A percentile compares a stretch with the other conserved stretches of the same genome.
These are phyloP conservation scores for Heterobasidion occidentale DNA, from an alignment of 1,284 basidiomycete species.

Conservation along the genomic window DNA sequence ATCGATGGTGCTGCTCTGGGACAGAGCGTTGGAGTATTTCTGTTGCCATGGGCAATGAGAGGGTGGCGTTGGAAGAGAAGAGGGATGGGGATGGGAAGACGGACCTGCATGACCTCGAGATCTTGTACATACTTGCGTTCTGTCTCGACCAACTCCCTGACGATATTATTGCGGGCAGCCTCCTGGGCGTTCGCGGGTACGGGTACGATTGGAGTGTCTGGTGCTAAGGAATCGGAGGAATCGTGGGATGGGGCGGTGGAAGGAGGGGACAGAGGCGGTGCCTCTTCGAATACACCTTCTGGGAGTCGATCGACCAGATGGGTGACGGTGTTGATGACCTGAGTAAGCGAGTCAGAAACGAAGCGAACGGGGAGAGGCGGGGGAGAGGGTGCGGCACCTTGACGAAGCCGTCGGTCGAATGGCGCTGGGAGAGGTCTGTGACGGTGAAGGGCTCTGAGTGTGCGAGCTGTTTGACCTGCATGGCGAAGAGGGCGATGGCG, in stretches of 20 bases:
- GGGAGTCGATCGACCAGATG: conserved; percentile 82
- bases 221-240: conserved; percentile 49
- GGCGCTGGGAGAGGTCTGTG: conserved; percentile 84
- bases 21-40: conserved; percentile 79
- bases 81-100: conserved; percentile 19
- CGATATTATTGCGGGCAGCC: conserved; percentile 69
- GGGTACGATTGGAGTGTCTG: conserved; percentile 28
- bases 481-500: conserved; percentile 72
- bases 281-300: conserved; percentile 60
- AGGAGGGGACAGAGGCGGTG: conserved; percentile 51
- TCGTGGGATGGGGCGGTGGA: conserved; percentile 42
- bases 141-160: conserved; percentile 85
- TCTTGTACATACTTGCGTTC: conserved; percentile 99
- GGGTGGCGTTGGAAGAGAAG: conserved; percentile 11
- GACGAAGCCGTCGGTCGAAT: conserved; percentile 91
- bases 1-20: conserved; percentile 79
- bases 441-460: conserved; percentile 75
- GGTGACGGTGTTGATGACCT: conserved; percentile 92
- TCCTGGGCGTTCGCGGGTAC: conserved; percentile 50
- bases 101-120: conserved; percentile 91
- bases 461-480: conserved; percentile 60
- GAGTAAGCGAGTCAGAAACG: conserved; percentile 6
- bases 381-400: conserved; percentile 48
- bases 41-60: conserved; percentile 19
- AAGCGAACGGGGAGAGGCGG: not conserved